Base-by-base conservation (phyloP, 2,329 filamentous ascomycete species). In the Pleochaeta shiraiana region DNA sequence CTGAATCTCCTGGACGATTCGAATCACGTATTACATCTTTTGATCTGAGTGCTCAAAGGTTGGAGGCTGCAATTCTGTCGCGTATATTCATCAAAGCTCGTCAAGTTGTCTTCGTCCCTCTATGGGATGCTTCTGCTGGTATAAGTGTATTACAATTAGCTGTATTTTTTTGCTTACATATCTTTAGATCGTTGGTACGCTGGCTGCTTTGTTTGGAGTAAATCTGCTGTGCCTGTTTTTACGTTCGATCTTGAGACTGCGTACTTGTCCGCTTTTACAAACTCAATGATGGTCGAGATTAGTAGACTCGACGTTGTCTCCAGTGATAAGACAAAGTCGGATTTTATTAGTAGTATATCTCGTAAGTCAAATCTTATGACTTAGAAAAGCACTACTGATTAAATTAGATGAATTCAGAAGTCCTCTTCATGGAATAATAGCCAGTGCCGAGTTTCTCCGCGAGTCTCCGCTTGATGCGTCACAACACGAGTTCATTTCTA, bases 391-490 rank as follows among this genome's bases (percentile, higher is more conserved):
- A 19, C n/a, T 19, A 24, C 64, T 67, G 31, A 69, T 45, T 31
- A n/a, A 16, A 4, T 11, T 4, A 69, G 68, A 71, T 59, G 70
- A 71, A 60, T 70, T 71, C 45, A 66, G 70, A 64, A 70, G 68
- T 43, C 70, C 70, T 11, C 63, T 71, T 9, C 70, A 71, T 65
- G 83, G 82, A 1, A 79, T 84, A 30, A 72, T 84, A 0, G 77
- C 80, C 0, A 80, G 75, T 55, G 74, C 76, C 0, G 80, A 82
- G 65, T 70, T 83, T 5, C 70, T 84, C 0, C 75, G 76, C 0
- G 79, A 82, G 14, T 80, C 79, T 0, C 66, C 73, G 0, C 72
- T 81, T 1, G 74, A 75, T 64, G 72, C 73, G 0, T 75, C 75
- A 1, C 79, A 81, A 66, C 72, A 74, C 14, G 76, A 77, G 16